Percentiles rank a stretch among this genome's conserved stretches.
Evolutionary conservation across 441 rosid genomes (phyloP).

Genomic region (Breynia disticha): DNA sequence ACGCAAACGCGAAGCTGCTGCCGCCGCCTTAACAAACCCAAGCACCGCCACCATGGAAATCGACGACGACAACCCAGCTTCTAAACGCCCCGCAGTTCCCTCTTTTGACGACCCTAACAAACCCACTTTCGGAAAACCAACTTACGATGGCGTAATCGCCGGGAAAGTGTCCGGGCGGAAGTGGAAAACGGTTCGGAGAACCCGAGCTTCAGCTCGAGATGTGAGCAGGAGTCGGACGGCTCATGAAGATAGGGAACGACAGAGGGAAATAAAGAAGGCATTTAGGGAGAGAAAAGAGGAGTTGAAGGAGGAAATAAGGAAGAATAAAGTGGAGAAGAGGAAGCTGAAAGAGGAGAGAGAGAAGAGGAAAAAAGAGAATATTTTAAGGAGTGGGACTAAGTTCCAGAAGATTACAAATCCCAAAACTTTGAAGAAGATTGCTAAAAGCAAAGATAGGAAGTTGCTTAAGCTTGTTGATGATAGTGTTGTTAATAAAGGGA

Average conservation of each 20-base stretch:
- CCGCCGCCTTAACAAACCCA: too few species aligned
- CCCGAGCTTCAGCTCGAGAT: constrained; percentile 60
- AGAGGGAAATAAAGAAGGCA: constrained; percentile 72
- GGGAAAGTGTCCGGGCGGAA: constrained; percentile 78
- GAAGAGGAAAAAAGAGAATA: constrained; percentile 81
- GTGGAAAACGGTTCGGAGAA: constrained; percentile 69
- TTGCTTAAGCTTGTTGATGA: constrained; percentile 71
- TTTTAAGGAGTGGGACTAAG: constrained; percentile 73
- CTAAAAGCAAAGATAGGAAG: constrained; percentile 73
- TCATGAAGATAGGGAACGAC: constrained; percentile 55
- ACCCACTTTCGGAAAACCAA: constrained; percentile 51
- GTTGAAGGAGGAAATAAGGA: constrained; percentile 79
- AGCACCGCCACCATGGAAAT: constrained; percentile 51
- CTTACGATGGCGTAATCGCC: constrained; percentile 86
- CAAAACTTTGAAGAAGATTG: constrained; percentile 70
- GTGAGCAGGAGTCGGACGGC: constrained; percentile 46
- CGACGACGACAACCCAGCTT: constrained; percentile 36
- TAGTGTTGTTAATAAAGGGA: constrained; percentile 23
- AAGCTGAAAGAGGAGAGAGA: constrained; percentile 72
- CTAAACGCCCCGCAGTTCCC: constrained; percentile 67
- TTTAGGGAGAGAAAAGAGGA: constrained; percentile 62
- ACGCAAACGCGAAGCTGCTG: constrained; percentile 49
- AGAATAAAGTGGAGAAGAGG: constrained; percentile 75
- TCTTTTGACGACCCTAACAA: constrained; percentile 58
- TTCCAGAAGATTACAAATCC: constrained; percentile 79